Evolutionary conservation across 2,329 filamentous ascomycete species (phyloP), one percentile per base, ranked within the genome.

Genomic region (Lachnellula occidentalis): DNA sequence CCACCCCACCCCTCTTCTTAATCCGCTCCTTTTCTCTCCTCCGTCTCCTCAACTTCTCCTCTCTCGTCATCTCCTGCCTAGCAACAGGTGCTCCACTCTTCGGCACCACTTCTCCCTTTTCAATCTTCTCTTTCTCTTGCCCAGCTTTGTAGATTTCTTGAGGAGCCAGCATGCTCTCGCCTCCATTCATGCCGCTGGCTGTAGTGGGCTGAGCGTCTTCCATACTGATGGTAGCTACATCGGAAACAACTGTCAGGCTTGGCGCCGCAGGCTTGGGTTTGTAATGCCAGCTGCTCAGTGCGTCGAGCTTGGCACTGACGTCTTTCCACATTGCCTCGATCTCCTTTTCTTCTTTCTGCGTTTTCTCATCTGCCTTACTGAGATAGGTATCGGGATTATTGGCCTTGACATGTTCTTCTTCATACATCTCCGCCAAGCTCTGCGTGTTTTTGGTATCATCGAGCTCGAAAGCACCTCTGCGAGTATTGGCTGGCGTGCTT

Each of bases 251-350:
- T 43, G 89, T 92, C 59, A 99, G 82, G 45, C 83, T 82, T n/a
- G 90, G 83, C 50, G 87, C 87, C 2, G 86, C 80, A 11, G 89
- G 86, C 74, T 92, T 95, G 51, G 94, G 94, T 72, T 90, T 92
- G 80, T 96, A 96, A 74, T 96, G 88, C 86, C 90, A 95, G 70
- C 88, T 95, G 72, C 86, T 92, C 59, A 99, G 83, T 24, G 89
- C 83, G 72, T 99, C 94, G 53, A 99, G 83, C 59, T 90, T 88
- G 45, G 81, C 81, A 66, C 81, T 85, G 51, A 96, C 79, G 36
- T 88, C 86, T 63, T 83, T 87, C 91, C 94, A 99, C 65, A 96
- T 76, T 31, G 77, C 78, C 65, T 87, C 84, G 51, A 97, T 87
- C 68, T 96, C 91, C 55, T 82, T 80, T 72, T 96, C 90, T 66